phyloP scores from a whole-genome alignment of 2,329 filamentous ascomycete genomes.

The Byssothecium circinans region DNA sequence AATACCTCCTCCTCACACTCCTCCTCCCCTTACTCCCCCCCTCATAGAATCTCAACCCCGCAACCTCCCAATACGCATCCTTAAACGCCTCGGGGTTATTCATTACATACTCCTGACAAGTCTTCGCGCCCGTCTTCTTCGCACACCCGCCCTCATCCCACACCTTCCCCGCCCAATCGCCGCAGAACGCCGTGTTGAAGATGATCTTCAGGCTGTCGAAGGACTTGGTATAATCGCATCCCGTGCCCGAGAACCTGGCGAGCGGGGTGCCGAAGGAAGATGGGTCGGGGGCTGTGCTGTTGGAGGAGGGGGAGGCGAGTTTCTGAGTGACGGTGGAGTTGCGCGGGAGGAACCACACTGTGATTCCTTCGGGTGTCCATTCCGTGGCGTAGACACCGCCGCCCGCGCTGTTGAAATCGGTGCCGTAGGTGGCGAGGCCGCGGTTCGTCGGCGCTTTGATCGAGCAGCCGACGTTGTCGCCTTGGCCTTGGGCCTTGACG shows the following conservation, averaged over 20 bases:
- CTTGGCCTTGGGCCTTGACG: slow-evolving; percentile 29
- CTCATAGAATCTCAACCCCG: slow-evolving; percentile 30
- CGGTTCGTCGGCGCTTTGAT: slow-evolving; percentile 43
- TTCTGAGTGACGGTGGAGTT: slow-evolving; percentile 24
- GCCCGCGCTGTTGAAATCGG: slow-evolving; percentile 33
- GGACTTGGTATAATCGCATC: slow-evolving; percentile 49
- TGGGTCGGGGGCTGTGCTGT: background rate
- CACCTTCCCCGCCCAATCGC: slow-evolving; percentile 57
- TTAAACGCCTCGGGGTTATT: slow-evolving; percentile 33
- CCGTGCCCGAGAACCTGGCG: slow-evolving; percentile 44
- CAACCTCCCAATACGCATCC: slow-evolving; percentile 42
- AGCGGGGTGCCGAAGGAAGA: slow-evolving; percentile 28
- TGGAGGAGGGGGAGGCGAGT: slow-evolving; percentile 1
- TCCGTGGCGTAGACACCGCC: slow-evolving; percentile 48
- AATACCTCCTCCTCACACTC: background rate
- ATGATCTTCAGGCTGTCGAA: slow-evolving; percentile 41
- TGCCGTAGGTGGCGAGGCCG: slow-evolving; percentile 34
- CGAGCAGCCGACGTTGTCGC: slow-evolving; percentile 41
- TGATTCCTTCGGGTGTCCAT: slow-evolving; percentile 42
- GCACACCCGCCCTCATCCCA: slow-evolving; percentile 53
- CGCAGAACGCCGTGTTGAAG: slow-evolving; percentile 56
- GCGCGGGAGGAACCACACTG: slow-evolving; percentile 48
- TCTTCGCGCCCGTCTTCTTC: slow-evolving; percentile 51
- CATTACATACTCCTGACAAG: slow-evolving; percentile 36
- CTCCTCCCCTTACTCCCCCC: background rate